phyloP scores from a whole-genome alignment of 306 rosid species.

The Prunus campanulata region DNA sequence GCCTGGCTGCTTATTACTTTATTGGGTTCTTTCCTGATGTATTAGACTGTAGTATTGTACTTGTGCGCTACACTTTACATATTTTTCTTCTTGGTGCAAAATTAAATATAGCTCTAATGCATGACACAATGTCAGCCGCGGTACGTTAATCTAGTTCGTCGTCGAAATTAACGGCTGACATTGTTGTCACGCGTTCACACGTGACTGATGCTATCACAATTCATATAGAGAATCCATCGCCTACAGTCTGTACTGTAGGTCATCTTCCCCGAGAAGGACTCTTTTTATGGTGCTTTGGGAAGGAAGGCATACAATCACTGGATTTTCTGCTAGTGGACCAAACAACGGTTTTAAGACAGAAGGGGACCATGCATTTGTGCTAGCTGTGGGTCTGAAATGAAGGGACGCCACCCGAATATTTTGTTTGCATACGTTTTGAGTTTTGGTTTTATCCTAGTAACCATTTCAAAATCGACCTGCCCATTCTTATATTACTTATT shows the following conservation, averaged over 20 bases:
- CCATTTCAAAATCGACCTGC: slow-evolving; percentile 7
- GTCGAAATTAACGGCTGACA: too few relatives aligned
- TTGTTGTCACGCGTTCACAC: too few relatives aligned
- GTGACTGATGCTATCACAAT: too few relatives aligned
- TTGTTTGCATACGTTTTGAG: not conserved
- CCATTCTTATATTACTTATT: not conserved
- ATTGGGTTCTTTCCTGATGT: not conserved
- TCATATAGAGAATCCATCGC: not conserved
- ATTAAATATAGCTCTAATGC: too few relatives aligned
- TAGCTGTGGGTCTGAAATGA: not conserved
- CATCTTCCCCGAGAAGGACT: not conserved
- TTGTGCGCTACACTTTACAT: not conserved
- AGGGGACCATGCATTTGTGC: slow-evolving; percentile 30
- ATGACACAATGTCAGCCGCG: too few relatives aligned
- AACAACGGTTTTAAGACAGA: not conserved
- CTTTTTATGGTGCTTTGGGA: not conserved
- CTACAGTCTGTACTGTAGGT: not conserved
- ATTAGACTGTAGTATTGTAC: not conserved
- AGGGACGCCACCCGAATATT: not conserved
- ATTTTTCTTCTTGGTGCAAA: too few relatives aligned
- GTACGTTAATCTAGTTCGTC: too few relatives aligned
- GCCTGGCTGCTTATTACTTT: slow-evolving; percentile 9
- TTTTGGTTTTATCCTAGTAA: not conserved
- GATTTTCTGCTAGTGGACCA: slow-evolving; percentile 19
- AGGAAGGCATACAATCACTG: slow-evolving; percentile 6